Evolutionary conservation across 441 rosid genomes (phyloP), one percentile per base, ranked within the genome.

Genomic region (Lepidium campestre): DNA sequence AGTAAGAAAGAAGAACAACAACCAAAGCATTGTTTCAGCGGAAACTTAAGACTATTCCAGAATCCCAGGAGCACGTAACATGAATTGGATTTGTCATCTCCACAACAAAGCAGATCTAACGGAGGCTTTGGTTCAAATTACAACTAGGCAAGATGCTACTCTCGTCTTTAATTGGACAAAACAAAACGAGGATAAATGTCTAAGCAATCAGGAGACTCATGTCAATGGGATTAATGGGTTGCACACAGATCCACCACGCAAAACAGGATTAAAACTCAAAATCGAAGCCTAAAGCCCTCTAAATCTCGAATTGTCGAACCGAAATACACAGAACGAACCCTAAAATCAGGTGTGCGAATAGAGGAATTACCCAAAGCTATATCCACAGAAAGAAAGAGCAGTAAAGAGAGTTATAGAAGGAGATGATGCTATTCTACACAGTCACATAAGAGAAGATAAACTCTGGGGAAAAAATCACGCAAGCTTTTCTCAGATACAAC

Each of bases 241-340:
- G 54, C 77, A 64, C 57, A 17, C 60, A 87, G 98, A 90, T 93
- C 96, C 77, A 72, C 36, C 23, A 70, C 70, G 67, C 17, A 39
- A 67, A 17, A 44, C 35, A 63, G 49, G 49, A 65, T 64, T 60
- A 15, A 50, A 44, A 52, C 72, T 77, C 71, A 44, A 73, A 76
- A 84, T 68, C 72, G 62, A 54, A 71, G 47, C 56, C 80, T 60
- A 52, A 75, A 78, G 45, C 81, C 80, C 74, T 75, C 15, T 32
- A 76, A 78, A 77, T 27, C 77, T 63, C 74, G 70, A 74, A 71
- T 62, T 40, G 42, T 27, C 61, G 53, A 82, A 77, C 73, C 80
- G 79, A 79, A 80, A 46, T 42, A 34, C 63, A 6, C 31, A 23
- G 22, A 74, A 40, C 7, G 67, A 75, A 74, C 69, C 87, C 77